Evolutionary conservation across 345 rosid species (phyloP).

Genomic region (Geranium rotundifolium): DNA sequence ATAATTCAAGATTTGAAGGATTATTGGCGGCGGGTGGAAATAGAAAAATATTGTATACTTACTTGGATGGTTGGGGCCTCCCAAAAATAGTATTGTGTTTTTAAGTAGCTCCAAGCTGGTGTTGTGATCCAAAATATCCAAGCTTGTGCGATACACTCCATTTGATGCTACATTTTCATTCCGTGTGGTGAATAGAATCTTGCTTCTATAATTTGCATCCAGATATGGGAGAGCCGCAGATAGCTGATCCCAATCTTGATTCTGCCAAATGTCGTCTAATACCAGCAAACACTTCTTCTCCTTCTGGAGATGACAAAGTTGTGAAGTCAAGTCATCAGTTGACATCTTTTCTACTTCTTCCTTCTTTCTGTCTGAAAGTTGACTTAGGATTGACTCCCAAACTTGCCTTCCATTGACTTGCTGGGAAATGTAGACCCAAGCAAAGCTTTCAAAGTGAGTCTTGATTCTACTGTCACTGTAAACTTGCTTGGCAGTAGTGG

Average conservation of each 20-base stretch:
- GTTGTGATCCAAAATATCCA: not conserved
- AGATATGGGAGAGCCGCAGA: not conserved
- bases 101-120: not conserved
- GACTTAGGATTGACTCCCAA: not conserved
- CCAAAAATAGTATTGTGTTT: not conserved
- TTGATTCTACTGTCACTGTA: not conserved
- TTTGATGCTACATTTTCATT: not conserved
- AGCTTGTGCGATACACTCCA: not conserved
- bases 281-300: not conserved
- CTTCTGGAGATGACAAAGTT: not conserved
- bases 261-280: not conserved
- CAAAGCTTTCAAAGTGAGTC: not conserved
- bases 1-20: not conserved
- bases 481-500: not conserved
- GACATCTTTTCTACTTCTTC: not conserved
- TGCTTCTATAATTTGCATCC: not conserved
- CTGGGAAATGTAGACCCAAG: not conserved
- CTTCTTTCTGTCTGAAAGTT: not conserved
- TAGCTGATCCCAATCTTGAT: not conserved
- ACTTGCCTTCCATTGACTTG: not conserved
- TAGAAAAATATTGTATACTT: not conserved
- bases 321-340: not conserved
- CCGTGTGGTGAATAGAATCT: not conserved
- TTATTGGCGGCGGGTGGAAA: not conserved
- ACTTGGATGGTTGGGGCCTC: not conserved